These are phyloP conservation scores for Ogataea polymorpha DNA, from an alignment of 805 yeast species.

Conservation along the genomic window DNA sequence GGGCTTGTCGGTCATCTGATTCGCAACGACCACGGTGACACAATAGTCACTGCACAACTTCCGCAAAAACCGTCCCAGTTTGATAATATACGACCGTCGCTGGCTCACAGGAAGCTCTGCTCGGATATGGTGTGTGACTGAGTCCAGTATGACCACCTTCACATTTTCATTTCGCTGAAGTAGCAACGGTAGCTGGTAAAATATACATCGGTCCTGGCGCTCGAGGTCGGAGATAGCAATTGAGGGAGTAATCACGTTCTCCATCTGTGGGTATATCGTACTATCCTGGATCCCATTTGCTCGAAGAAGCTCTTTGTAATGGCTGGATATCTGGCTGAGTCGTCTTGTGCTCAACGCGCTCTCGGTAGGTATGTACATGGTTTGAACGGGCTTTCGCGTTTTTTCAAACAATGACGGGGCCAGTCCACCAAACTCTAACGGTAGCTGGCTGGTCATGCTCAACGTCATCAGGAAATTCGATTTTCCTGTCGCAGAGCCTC, in stretches of 20 bases:
- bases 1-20: slow-evolving; percentile 74
- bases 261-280: slow-evolving; percentile 32
- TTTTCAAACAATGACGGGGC: slow-evolving; percentile 28
- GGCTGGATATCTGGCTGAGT: slow-evolving; percentile 42
- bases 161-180: slow-evolving; percentile 39
- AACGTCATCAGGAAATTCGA: slow-evolving; percentile 75
- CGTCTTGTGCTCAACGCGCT: slow-evolving; percentile 66
- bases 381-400: slow-evolving; percentile 27
- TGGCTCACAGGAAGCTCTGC: slow-evolving; percentile 50
- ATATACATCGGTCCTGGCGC: slow-evolving; percentile 67
- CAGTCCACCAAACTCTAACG: slow-evolving; percentile 45
- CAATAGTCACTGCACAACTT: slow-evolving; percentile 44
- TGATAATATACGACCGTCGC: slow-evolving; percentile 41
- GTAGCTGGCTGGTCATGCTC: slow-evolving; percentile 54
- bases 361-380: slow-evolving; percentile 81
- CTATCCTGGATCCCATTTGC: slow-evolving; percentile 34
- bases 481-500: slow-evolving; percentile 84
- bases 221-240: slow-evolving; percentile 49
- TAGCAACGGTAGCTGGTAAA: slow-evolving; percentile 65
- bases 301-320: slow-evolving; percentile 29
- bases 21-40: slow-evolving; percentile 66
- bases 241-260: slow-evolving; percentile 30
- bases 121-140: slow-evolving; percentile 78
- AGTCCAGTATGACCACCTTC: slow-evolving; percentile 69
- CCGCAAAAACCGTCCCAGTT: slow-evolving; percentile 46